Evolutionary conservation across 2,329 filamentous ascomycete genomes (phyloP).

Genomic region (Knoxdaviesia capensis): DNA sequence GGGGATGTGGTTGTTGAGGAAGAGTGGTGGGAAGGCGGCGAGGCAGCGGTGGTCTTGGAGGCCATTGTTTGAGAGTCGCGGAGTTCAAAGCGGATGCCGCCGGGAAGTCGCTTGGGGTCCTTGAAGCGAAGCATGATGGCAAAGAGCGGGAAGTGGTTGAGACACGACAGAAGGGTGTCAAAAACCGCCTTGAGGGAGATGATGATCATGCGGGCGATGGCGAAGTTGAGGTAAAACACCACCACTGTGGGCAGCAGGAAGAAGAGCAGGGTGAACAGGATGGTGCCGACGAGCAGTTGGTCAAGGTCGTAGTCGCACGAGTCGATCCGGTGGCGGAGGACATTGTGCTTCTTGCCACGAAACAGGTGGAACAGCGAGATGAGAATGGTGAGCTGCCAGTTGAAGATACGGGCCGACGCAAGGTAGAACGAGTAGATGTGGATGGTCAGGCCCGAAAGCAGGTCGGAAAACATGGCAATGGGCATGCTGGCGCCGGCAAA

Average conservation of each 20-base stretch:
- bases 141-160: slow-evolving; percentile 96
- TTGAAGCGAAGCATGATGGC: slow-evolving; percentile 91
- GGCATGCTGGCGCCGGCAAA: slow-evolving; percentile 96
- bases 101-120: slow-evolving; percentile 74
- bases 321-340: slow-evolving; percentile 91
- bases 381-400: slow-evolving; percentile 96
- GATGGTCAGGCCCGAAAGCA: slow-evolving; percentile 75
- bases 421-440: slow-evolving; percentile 98
- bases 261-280: slow-evolving; percentile 86
- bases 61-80: slow-evolving; percentile 26
- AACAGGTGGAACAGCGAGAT: slow-evolving; percentile 97
- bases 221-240: slow-evolving; percentile 95
- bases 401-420: slow-evolving; percentile 87
- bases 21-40: no score
- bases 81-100: slow-evolving; percentile 75
- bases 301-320: slow-evolving; percentile 98
- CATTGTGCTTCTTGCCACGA: slow-evolving; percentile 92
- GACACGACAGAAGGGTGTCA: slow-evolving; percentile 76
- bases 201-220: slow-evolving; percentile 81
- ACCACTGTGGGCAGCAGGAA: slow-evolving; percentile 88
- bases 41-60: no score
- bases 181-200: slow-evolving; percentile 81
- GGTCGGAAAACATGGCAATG: slow-evolving; percentile 84
- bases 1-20: no score
- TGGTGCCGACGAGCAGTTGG: slow-evolving; percentile 87